Conservation (phyloP, 768 basidiomycete species). For the Russula vinacea region DNA sequence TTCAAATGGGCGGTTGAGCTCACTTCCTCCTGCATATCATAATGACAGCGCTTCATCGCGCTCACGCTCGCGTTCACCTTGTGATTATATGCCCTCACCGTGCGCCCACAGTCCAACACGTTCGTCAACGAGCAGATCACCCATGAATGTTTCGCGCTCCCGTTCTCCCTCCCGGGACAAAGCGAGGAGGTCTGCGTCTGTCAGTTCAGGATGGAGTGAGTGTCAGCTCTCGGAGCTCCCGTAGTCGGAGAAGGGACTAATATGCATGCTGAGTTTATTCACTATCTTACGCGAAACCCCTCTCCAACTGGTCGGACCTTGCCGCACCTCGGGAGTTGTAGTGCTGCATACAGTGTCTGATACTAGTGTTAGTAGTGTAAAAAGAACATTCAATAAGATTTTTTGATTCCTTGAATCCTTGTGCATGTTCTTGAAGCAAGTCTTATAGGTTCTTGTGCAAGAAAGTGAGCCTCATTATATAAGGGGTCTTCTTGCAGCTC, state of each 20-base stretch:
- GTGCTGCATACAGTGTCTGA: too few relatives aligned
- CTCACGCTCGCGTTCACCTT: constrained; percentile 13
- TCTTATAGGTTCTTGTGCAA: too few relatives aligned
- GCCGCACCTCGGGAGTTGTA: too few relatives aligned
- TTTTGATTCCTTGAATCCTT: too few relatives aligned
- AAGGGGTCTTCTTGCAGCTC: too few relatives aligned
- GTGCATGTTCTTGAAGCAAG: too few relatives aligned
- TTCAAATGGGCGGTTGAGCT: too few relatives aligned
- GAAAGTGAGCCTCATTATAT: too few relatives aligned
- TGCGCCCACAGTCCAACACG: constrained; percentile 10
- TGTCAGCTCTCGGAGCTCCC: constrained; percentile 30
- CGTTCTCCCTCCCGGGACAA: constrained; percentile 18
- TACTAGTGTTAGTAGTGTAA: too few relatives aligned
- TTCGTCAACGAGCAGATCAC: constrained; percentile 21
- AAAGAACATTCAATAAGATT: too few relatives aligned
- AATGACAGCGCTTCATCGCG: constrained; percentile 19
- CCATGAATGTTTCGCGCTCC: constrained; percentile 26
- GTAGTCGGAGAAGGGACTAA: constrained; percentile 30
- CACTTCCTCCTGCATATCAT: constrained; percentile 31
- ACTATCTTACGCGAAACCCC: background rate
- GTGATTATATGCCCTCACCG: constrained; percentile 19
- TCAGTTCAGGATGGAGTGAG: constrained; percentile 31
- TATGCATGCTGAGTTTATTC: background rate
- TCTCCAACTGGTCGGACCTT: too few relatives aligned
- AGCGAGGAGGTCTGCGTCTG: constrained; percentile 24